These are phyloP conservation scores for Plasmodiophora brassicae DNA, from an alignment of 208 protist genomes.

Conservation along the genomic window DNA sequence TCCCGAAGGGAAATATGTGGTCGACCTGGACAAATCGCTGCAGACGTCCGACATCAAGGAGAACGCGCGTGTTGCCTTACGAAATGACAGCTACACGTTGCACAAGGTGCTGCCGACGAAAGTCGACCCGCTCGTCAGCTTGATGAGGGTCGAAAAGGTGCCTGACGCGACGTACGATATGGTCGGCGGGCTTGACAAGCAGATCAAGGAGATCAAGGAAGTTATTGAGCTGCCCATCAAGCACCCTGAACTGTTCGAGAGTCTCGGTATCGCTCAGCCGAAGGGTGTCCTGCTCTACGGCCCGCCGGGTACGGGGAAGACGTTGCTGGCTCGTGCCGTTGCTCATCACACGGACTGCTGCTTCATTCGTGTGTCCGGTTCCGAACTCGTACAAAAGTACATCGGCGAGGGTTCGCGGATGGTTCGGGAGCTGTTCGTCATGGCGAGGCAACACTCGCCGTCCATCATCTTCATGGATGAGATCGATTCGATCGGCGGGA, in stretches of 20 bases:
- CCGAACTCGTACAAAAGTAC: constrained; percentile 99
- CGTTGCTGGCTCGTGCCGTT: constrained; percentile 95
- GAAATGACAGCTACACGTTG: constrained; percentile 88
- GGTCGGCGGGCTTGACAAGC: constrained; percentile 96
- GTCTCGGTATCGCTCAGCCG: constrained; percentile 96
- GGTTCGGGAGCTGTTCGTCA: constrained; percentile 99
- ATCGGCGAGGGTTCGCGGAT: constrained; percentile 99
- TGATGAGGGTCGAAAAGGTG: constrained; percentile 99
- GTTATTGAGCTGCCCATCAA: constrained; percentile 95
- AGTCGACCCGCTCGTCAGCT: constrained; percentile 90
- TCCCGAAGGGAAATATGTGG: constrained; percentile 95
- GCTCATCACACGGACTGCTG: constrained; percentile 92
- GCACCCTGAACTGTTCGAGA: constrained; percentile 99
- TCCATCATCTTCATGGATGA: constrained; percentile 99
- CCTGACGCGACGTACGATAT: constrained; percentile 99
- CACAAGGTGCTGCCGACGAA: constrained; percentile 76
- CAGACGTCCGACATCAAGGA: neutral
- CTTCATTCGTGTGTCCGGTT: constrained; percentile 98
- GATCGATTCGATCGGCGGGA: constrained; percentile 97
- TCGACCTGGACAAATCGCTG: constrained; percentile 87
- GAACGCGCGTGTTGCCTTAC: constrained; percentile 72
- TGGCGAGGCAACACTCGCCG: constrained; percentile 95
- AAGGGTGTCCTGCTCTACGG: constrained; percentile 97
- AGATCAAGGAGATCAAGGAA: constrained; percentile 97
- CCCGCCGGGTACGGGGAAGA: constrained; percentile 80